Evolutionary conservation across 768 basidiomycete species (phyloP), one percentile per base, ranked within the genome.

Genomic region (Termitomyces sp.): DNA sequence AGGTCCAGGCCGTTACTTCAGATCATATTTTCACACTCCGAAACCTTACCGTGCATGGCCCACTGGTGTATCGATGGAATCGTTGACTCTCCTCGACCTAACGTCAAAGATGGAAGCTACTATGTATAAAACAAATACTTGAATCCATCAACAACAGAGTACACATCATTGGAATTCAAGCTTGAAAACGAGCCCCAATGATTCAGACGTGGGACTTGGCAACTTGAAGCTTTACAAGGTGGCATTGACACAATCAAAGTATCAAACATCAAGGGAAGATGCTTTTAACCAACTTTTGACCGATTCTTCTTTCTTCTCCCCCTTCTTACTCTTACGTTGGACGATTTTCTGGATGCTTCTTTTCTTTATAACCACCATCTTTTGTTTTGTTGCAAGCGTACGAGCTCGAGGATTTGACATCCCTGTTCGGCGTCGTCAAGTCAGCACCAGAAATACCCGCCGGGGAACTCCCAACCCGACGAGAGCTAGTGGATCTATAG

Each of bases 391-490:
- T 32, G 28, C 7, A 15, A 49, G 48, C 28, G 4, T 49, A 49
- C 48, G 28, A 49, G 48, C 48, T 49, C 48, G 28, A 32, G 48
- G 48, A 49, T 49, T 49, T 18, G 48, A 49, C 48, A 49, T 49
- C 48, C 28, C 28, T 16, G 48, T 49, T 49, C 48, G 48, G 2
- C 32, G 16, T 49, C 48, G 15, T 32, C 28, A 32, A 49, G 15
- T 32, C 15, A 28, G 28, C 28, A 16, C 48, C 4, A 28, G 28
- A 32, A 32, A 32, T 32, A 5, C 32, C 15, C 48, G 48, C 28
- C 7, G 28, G 18, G 28, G 7, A 7, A 15, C 32, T 32, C 16
- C 16, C 15, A 32, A 7, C 2, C 16, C 28, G 24, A 49, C 48
- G 24, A 33, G 32, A 7, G 16, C 16, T 15, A 32, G 28, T 32